Percentiles rank a stretch among this genome's conserved stretches.
These are phyloP conservation scores for Saccharomycopsis microspora DNA, from an alignment of 805 yeast species.

Conservation along the genomic window DNA sequence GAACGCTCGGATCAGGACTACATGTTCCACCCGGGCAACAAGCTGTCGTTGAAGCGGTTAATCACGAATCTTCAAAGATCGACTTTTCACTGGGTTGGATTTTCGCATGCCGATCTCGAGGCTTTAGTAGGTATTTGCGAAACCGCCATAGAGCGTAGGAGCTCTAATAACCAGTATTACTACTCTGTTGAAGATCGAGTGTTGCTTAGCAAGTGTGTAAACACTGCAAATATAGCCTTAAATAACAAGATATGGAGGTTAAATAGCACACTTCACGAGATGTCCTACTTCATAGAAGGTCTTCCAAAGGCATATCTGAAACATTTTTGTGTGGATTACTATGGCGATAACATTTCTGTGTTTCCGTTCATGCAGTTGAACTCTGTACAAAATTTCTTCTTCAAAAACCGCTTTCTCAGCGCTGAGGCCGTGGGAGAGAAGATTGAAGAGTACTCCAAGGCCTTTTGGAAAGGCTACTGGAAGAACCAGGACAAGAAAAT, in stretches of 20 bases:
- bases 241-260: slow-evolving; percentile 46
- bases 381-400: slow-evolving; percentile 40
- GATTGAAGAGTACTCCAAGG: slow-evolving; percentile 25
- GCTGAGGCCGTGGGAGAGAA: slow-evolving; percentile 24
- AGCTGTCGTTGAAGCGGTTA: slow-evolving; percentile 40
- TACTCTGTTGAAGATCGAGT: slow-evolving; percentile 29
- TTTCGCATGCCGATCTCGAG: slow-evolving; percentile 45
- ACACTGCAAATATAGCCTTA: slow-evolving; percentile 37
- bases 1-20: slow-evolving; percentile 57
- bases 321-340: slow-evolving; percentile 33
- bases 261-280: slow-evolving; percentile 49
- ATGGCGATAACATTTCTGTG: slow-evolving; percentile 24
- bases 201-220: slow-evolving; percentile 33
- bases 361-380: slow-evolving; percentile 53
- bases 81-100: slow-evolving; percentile 70
- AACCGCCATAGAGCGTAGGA: slow-evolving; percentile 29
- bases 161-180: slow-evolving; percentile 18
- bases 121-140: slow-evolving; percentile 38
- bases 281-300: slow-evolving; percentile 41
- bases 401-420: slow-evolving; percentile 36
- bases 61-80: slow-evolving; percentile 53
- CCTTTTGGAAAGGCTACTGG: slow-evolving; percentile 50
- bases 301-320: slow-evolving; percentile 31
- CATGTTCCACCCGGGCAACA: slow-evolving; percentile 56
- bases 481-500: slow-evolving; percentile 21